These are phyloP conservation scores for Candida gorgasii DNA, from an alignment of 805 yeast species.

Conservation along the genomic window DNA sequence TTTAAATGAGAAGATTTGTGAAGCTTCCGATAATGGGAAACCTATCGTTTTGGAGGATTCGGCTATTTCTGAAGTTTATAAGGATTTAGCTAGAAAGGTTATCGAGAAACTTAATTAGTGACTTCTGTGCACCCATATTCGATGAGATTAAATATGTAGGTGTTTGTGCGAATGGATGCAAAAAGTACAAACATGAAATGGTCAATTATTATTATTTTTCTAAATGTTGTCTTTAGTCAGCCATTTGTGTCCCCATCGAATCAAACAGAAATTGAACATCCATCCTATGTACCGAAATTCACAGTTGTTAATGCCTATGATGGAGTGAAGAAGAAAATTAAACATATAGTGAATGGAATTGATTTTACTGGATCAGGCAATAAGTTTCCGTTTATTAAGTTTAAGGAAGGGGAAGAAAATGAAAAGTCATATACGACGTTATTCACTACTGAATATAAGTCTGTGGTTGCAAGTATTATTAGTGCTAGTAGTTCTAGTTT, in stretches of 20 bases:
- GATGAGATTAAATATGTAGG: too few species aligned
- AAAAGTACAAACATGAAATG: conserved; percentile 5
- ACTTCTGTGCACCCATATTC: too few species aligned
- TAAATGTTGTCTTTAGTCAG: too few species aligned
- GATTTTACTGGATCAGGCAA: conserved; percentile 4
- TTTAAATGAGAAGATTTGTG: conserved; percentile 58
- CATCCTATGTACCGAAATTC: too few species aligned
- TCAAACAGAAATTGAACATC: too few species aligned
- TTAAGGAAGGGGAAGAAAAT: neutral
- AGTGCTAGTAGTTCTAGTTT: too few species aligned
- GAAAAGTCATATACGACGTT: neutral
- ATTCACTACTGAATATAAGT: neutral
- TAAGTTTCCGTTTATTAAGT: neutral
- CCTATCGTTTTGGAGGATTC: conserved; percentile 56
- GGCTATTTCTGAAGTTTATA: conserved; percentile 43
- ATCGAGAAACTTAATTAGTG: conserved; percentile 4
- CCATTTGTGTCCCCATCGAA: neutral
- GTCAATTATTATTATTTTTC: neutral
- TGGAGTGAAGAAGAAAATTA: conserved; percentile 4
- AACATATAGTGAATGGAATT: conserved; percentile 7
- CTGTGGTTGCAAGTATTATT: too few species aligned
- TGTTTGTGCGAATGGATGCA: conserved; percentile 5
- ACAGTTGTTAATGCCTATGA: conserved; percentile 6
- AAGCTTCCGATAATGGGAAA: conserved; percentile 60
- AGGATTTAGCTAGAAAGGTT: conserved; percentile 43